Evolutionary conservation across 1,284 basidiomycete species (phyloP), one percentile per base, ranked within the genome.

Genomic region (Ganoderma multipileum): DNA sequence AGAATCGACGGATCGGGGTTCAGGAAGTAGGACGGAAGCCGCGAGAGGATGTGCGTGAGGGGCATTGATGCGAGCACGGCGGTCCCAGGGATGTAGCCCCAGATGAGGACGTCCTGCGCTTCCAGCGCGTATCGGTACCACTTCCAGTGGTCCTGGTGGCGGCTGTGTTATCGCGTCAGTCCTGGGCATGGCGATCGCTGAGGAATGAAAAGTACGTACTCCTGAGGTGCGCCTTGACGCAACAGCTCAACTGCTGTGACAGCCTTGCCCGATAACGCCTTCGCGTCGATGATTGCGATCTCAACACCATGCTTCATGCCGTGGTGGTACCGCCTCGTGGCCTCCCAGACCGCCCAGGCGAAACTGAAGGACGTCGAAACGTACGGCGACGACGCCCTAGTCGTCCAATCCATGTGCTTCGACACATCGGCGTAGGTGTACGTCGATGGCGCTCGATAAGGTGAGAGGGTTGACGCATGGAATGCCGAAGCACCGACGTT

Each of bases 281-380:
- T 80, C 1, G 90, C 88, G 81, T 93, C 91, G 75, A 93, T 93
- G 65, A 93, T 82, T 14, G 91, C 92, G 70, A 93, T 92, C 77
- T 93, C 85, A 28, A 93, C 81, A 66, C 91, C 87, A 71, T 92
- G 89, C 78, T 93, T 93, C 67, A 92, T 80, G 47, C 87, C 87
- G 47, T 83, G 79, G 72, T 89, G 87, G 74, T 91, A 92, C 28
- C 91, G 86, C 68, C 90, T 82, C n/a, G 90, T 84, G 7, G 91
- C 92, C 76, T 93, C 92, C 91, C 91, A 93, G 42, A 93, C 83
- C 16, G 91, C 88, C 92, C 91, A 93, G 41, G 85, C 87, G 74
- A 93, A 91, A 79, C 89, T 93, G 77, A 93, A 93, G 1, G 91
- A 92, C 1, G 91, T 86, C 2, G 91, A 91, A 52, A 93, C 86